Base-by-base conservation (phyloP, 2,329 filamentous ascomycete species). In the Phialophora chinensis region DNA sequence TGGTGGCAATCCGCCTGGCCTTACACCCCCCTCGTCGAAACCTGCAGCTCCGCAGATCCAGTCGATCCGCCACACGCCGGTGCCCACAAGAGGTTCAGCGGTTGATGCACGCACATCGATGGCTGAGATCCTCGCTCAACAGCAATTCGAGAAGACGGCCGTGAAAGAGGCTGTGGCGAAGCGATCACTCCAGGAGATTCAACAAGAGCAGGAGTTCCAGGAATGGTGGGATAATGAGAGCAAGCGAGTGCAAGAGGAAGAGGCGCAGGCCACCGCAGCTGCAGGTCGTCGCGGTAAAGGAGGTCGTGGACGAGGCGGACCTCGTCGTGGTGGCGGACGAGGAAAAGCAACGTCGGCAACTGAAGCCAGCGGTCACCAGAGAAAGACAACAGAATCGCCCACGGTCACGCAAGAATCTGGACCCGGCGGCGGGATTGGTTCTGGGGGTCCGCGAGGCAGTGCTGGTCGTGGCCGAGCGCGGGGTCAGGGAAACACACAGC, bases 181-280 rank as follows among this genome's bases (percentile, higher is more conserved):
- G 79, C 87, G 94, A 63, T 95, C 91, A 69, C 81, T 99, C 33
- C 89, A 96, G 74, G 95, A 98, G 69, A 99, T 99, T 66, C 95
- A 99, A 77, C 88, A 95, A 71, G 95, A 99, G 78, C 95, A 99
- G 75, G 92, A 92, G 60, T 99, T 99, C 76, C 92, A 97, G 76
- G 89, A 96, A 76, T 97, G 93, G 93, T 97, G 93, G 93, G 92
- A 96, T 71, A 88, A 91, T 69, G 93, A 97, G 77, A 92, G 89
- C 73, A 85, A 85, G 66, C 84, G 91, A 31, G 86, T 90, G 44
- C 89, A 90, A 70, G 87, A 90, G 71, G 87, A 88, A 67, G 85
- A 86, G 68, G 82, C 83, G 56, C 72, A 72, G 52, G 71, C 65
- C 27, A 65, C 60, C 8, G 62, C 68, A 29, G 35, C 62, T 2